phyloP scores from a whole-genome alignment of 176 grass and related monocot genomes.

The Carex parvula region DNA sequence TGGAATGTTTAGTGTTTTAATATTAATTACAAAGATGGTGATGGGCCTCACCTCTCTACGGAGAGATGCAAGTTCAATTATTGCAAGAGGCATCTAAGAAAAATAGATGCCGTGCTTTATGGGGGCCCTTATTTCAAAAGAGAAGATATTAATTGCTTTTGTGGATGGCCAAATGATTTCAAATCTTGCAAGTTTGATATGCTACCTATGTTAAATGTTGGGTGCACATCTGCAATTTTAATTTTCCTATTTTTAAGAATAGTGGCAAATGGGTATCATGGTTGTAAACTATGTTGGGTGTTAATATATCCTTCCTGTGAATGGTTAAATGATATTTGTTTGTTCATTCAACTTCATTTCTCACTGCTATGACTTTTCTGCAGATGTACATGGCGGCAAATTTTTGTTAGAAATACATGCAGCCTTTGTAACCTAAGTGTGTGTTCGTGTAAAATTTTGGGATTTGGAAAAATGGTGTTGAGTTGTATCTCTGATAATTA shows the following conservation, averaged over 20 bases:
- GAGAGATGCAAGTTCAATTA: neutral
- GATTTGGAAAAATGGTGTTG: slow-evolving; percentile 1
- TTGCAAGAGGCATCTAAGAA: neutral
- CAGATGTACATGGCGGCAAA: slow-evolving; percentile 21
- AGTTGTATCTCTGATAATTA: neutral
- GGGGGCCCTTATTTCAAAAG: neutral
- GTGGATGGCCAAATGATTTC: neutral
- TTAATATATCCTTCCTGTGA: neutral
- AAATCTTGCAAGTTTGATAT: neutral
- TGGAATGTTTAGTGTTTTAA: neutral
- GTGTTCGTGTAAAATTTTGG: slow-evolving; percentile 14
- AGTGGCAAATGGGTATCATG: neutral
- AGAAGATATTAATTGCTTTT: neutral
- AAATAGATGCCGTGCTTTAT: neutral
- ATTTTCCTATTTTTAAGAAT: neutral
- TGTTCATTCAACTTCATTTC: neutral
- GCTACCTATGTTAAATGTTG: neutral
- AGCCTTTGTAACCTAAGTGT: neutral
- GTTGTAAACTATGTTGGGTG: neutral
- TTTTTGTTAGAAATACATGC: neutral
- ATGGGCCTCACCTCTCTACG: neutral
- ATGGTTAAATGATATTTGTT: neutral
- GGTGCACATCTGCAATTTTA: neutral
- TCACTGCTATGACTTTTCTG: neutral
- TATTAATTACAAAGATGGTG: neutral